These are phyloP conservation scores for Syzygium oleosum DNA, from an alignment of 345 rosid species.

Conservation along the genomic window DNA sequence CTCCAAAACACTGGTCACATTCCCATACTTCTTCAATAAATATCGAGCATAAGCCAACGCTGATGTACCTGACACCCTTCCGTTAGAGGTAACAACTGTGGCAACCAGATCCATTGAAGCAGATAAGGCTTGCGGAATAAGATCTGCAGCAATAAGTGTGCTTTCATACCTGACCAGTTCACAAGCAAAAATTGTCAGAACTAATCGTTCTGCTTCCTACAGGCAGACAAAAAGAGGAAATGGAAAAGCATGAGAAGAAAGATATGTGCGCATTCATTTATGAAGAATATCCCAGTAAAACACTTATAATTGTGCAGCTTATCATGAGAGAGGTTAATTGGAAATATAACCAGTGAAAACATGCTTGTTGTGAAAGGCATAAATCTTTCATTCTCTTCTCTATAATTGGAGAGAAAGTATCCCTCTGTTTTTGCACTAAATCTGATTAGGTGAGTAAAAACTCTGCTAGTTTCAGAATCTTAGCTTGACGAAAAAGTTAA, in stretches of 20 bases:
- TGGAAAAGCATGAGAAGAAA: background rate
- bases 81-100: constrained; percentile 50
- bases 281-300: background rate
- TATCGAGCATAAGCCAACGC: constrained; percentile 68
- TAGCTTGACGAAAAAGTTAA: background rate
- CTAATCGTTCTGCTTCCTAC: background rate
- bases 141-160: constrained; percentile 68
- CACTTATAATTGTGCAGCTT: background rate
- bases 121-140: constrained; percentile 79
- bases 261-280: background rate
- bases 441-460: background rate
- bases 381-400: background rate
- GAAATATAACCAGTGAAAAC: background rate
- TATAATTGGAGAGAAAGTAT: background rate
- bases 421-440: background rate
- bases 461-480: background rate
- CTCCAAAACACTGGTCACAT: constrained; percentile 68
- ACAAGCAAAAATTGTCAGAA: constrained; percentile 1
- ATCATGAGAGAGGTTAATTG: background rate
- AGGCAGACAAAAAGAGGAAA: background rate
- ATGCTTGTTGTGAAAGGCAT: background rate
- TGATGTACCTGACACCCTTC: constrained; percentile 60
- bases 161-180: constrained; percentile 69
- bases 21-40: constrained; percentile 70
- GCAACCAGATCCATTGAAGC: constrained; percentile 56